Percentiles rank a stretch among this genome's conserved stretches.
Conservation (phyloP, 805 yeast genomes). For the Komagataella kurtzmanii region DNA sequence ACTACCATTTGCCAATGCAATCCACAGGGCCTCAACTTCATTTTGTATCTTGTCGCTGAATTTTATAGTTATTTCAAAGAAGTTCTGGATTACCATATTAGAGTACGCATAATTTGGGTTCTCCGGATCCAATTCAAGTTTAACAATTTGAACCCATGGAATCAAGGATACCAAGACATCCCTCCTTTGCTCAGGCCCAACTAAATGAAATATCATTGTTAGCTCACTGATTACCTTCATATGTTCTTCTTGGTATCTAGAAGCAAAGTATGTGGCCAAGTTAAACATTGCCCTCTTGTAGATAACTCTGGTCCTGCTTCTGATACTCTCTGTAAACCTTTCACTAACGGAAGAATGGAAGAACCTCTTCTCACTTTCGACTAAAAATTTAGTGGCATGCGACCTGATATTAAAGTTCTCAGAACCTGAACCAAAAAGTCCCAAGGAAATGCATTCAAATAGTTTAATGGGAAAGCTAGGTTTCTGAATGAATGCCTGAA, state of each 20-base stretch:
- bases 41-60: slow-evolving; percentile 64
- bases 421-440: slow-evolving; percentile 69
- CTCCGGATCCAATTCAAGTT: slow-evolving; percentile 26
- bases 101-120: slow-evolving; percentile 23
- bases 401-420: slow-evolving; percentile 54
- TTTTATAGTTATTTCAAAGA: slow-evolving; percentile 74
- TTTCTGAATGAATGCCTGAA: slow-evolving; percentile 44
- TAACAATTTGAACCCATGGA: slow-evolving; percentile 89
- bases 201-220: slow-evolving; percentile 54
- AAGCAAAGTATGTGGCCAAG: slow-evolving; percentile 61
- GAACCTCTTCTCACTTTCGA: slow-evolving; percentile 45
- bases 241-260: slow-evolving; percentile 42
- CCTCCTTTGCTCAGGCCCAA: slow-evolving; percentile 45
- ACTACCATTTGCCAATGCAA: slow-evolving; percentile 74
- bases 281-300: slow-evolving; percentile 79
- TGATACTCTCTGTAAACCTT: slow-evolving; percentile 54
- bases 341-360: slow-evolving; percentile 41
- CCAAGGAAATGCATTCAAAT: slow-evolving; percentile 60
- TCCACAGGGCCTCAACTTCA: slow-evolving; percentile 93
- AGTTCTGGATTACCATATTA: slow-evolving; percentile 63
- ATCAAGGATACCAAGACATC: slow-evolving; percentile 70
- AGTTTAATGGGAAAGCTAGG: slow-evolving; percentile 36
- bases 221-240: slow-evolving; percentile 56
- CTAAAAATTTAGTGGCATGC: slow-evolving; percentile 60
- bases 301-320: slow-evolving; percentile 67